Evolutionary conservation across 176 grass and related monocot genomes (phyloP).

Genomic region (Phyllostachys edulis): DNA sequence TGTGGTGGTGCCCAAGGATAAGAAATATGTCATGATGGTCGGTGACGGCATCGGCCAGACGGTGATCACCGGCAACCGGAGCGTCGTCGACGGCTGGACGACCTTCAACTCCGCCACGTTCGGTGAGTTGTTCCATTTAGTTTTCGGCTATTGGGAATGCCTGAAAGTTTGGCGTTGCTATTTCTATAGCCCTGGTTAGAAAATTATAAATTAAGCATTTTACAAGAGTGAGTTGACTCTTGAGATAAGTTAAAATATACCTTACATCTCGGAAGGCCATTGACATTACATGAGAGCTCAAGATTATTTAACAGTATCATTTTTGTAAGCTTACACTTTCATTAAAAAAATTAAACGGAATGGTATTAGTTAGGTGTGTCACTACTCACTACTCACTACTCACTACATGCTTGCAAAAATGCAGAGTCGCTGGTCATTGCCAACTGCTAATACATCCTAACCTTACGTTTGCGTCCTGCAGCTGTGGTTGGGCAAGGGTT

Average conservation of each 20-base stretch:
- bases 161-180: neutral
- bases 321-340: neutral
- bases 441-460: neutral
- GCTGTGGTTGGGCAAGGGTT: slow-evolving; percentile 83
- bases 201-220: neutral
- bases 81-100: slow-evolving; percentile 77
- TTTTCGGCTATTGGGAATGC: neutral
- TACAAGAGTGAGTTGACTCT: neutral
- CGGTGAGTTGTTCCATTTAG: slow-evolving; percentile 35
- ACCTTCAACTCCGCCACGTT: slow-evolving; percentile 95
- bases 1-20: slow-evolving; percentile 76
- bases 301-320: neutral
- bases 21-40: slow-evolving; percentile 85
- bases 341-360: neutral
- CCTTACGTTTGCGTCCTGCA: slow-evolving; percentile 19
- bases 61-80: slow-evolving; percentile 75
- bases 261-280: neutral
- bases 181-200: neutral
- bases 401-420: neutral
- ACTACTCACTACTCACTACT: neutral
- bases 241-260: neutral
- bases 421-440: neutral
- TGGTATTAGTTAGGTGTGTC: neutral
- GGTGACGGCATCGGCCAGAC: slow-evolving; percentile 85
- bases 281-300: neutral